Percentiles rank a stretch among this genome's conserved stretches.
phyloP scores from a whole-genome alignment of 768 basidiomycete species.

The Boletus sensibilis region DNA sequence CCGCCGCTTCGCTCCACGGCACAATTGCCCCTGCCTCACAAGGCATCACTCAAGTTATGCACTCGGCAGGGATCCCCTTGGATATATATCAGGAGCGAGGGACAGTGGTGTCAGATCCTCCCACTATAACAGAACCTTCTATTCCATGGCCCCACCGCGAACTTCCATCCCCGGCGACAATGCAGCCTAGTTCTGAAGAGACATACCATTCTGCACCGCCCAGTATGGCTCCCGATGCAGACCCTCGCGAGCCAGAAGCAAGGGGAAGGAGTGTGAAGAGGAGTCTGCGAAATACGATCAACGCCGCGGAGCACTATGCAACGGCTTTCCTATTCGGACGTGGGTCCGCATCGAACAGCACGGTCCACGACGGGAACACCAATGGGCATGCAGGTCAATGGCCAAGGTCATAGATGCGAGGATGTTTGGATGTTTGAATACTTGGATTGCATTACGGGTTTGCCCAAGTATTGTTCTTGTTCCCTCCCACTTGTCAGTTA shows the following conservation, averaged over 20 bases:
- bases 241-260: constrained; percentile 38
- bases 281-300: constrained; percentile 64
- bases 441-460: constrained; percentile 11
- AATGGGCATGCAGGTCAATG: constrained; percentile 26
- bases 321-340: constrained; percentile 64
- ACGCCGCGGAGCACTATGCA: constrained; percentile 69
- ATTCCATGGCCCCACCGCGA: constrained; percentile 47
- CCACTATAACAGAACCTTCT: constrained; percentile 15
- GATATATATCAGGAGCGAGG: constrained; percentile 22
- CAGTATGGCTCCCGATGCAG: constrained; percentile 29
- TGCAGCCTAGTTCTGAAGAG: constrained; percentile 38
- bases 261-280: constrained; percentile 63
- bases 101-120: constrained; percentile 10
- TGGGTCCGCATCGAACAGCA: constrained; percentile 28
- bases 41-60: constrained; percentile 37
- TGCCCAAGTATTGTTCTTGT: constrained; percentile 7
- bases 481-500: background rate
- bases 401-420: constrained; percentile 23
- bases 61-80: constrained; percentile 30
- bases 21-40: constrained; percentile 24
- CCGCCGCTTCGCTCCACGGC: constrained; percentile 23
- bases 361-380: constrained; percentile 22
- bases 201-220: constrained; percentile 42
- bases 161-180: constrained; percentile 35
- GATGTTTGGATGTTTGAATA: constrained; percentile 2